Evolutionary conservation across 441 rosid genomes (phyloP).

Genomic region (Daphne laureola): DNA sequence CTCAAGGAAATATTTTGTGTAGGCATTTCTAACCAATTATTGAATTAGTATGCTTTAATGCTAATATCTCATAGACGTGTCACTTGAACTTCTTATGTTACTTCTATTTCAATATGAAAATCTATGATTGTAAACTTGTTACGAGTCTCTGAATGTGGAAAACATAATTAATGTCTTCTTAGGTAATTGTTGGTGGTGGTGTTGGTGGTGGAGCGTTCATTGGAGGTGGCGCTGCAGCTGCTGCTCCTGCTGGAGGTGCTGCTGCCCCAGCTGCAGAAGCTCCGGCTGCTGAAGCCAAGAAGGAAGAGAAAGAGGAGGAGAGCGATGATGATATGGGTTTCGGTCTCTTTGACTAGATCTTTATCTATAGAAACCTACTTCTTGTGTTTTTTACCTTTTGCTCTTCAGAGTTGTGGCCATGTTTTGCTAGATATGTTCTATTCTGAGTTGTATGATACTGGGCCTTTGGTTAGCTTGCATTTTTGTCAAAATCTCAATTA

Average conservation of each 20-base stretch:
- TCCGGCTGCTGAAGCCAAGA: slow-evolving; percentile 48
- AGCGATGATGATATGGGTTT: slow-evolving; percentile 72
- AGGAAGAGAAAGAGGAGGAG: slow-evolving; percentile 52
- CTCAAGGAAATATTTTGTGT: too few relatives aligned
- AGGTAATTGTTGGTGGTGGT: slow-evolving; percentile 69
- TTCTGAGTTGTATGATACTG: too few relatives aligned
- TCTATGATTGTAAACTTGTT: too few relatives aligned
- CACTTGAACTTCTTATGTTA: too few relatives aligned
- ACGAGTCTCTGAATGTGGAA: background rate
- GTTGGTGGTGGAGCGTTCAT: slow-evolving; percentile 36
- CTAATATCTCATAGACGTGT: too few relatives aligned
- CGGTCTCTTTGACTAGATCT: slow-evolving; percentile 52
- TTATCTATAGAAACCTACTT: slow-evolving; percentile 5
- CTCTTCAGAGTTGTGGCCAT: too few relatives aligned
- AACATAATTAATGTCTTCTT: background rate
- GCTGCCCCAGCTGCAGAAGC: slow-evolving; percentile 45
- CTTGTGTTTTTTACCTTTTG: slow-evolving; percentile 3
- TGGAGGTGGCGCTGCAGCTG: slow-evolving; percentile 38
- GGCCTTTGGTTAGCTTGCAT: too few relatives aligned
- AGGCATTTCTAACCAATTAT: too few relatives aligned
- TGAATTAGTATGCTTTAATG: too few relatives aligned
- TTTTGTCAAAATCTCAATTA: too few relatives aligned
- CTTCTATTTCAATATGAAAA: too few relatives aligned
- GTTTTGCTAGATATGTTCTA: too few relatives aligned
- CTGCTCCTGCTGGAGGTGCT: slow-evolving; percentile 29